These are phyloP conservation scores for Aspergillus steynii DNA, from an alignment of 495 filamentous ascomycete genomes.

Conservation along the genomic window DNA sequence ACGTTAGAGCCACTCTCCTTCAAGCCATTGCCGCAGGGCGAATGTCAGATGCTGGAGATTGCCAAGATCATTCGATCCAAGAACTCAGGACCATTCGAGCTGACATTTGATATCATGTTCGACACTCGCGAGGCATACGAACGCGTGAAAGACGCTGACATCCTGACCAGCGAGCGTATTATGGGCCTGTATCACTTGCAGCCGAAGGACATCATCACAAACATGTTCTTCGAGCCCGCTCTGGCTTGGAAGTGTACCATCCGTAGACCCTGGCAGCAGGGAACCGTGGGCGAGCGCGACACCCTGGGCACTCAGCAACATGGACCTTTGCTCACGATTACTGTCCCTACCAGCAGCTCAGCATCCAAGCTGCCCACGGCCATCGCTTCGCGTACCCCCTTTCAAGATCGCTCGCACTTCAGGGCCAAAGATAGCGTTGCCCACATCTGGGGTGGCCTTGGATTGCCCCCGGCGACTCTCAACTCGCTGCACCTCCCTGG, in stretches of 20 bases:
- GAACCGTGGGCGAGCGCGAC: background rate
- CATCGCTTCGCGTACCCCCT: too few relatives aligned
- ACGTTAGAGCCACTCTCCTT: background rate
- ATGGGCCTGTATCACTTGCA: background rate
- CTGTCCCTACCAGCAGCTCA: too few relatives aligned
- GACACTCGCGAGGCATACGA: constrained; percentile 19
- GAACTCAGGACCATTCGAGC: constrained; percentile 52
- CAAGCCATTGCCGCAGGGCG: constrained; percentile 11
- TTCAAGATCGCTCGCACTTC: too few relatives aligned
- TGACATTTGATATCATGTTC: constrained; percentile 55
- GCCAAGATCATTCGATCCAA: constrained; percentile 50
- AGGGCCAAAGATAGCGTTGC: constrained; percentile 12
- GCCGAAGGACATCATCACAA: background rate
- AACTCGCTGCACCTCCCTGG: constrained; percentile 15
- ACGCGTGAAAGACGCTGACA: background rate
- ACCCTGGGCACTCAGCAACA: background rate
- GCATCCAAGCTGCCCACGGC: too few relatives aligned
- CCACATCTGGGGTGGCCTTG: constrained; percentile 21
- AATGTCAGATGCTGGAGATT: constrained; percentile 26
- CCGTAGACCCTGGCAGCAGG: background rate
- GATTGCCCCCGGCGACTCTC: constrained; percentile 14
- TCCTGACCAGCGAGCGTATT: background rate
- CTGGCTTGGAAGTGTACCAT: background rate
- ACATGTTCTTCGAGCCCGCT: background rate
- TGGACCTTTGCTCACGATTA: background rate